Base-by-base conservation (phyloP, 495 filamentous ascomycete species). In the Sordaria brevicollis region DNA sequence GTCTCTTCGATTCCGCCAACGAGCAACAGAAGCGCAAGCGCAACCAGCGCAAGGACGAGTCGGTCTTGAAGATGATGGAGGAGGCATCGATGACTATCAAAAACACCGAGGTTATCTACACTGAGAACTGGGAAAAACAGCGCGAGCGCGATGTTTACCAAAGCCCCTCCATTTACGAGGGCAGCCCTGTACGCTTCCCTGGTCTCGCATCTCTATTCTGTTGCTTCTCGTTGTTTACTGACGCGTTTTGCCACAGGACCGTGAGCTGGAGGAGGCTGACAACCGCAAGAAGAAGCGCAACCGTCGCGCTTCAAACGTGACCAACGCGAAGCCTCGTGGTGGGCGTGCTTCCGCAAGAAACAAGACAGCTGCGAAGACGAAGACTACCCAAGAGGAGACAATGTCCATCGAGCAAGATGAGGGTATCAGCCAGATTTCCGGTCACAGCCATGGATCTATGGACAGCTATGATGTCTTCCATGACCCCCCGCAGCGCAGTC, bases 41-140 rank as follows among this genome's bases (percentile, higher is more conserved):
- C 43, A 97, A 97, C 75, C 93, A 97, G 78, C 91, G 91, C 71
- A 97, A 97, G 74, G 89, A 92, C 68, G 84, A 82, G 13, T 89
- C 86, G 7, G 87, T 92, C 25, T 71, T 96, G 29, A 85, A 84
- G 76, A 84, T 85, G 73, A 92, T 97, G 83, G 85, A 92, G 72
- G 76, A 81, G 35, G 89, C 89, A 19, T 94, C 93, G 0, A 76
- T 76, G 25, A 80, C 83, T 5, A 88, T 94, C n/a, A 87, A 89
- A 72, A 88, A 92, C 8, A 86, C 79, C 0, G 93, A 97, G 76
- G 78, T 87, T 57, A 86, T 96, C 21, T 93, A 89, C 76, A 80
- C 86, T 79, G 49, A 85, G 77, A 68, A 83, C 74, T 54, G 92
- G 81, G 34, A 82, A 69, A 39, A 83, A 83, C 72, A 86, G 85